These are phyloP conservation scores for Populus euphratica DNA, from an alignment of 345 rosid genomes.

Conservation along the genomic window DNA sequence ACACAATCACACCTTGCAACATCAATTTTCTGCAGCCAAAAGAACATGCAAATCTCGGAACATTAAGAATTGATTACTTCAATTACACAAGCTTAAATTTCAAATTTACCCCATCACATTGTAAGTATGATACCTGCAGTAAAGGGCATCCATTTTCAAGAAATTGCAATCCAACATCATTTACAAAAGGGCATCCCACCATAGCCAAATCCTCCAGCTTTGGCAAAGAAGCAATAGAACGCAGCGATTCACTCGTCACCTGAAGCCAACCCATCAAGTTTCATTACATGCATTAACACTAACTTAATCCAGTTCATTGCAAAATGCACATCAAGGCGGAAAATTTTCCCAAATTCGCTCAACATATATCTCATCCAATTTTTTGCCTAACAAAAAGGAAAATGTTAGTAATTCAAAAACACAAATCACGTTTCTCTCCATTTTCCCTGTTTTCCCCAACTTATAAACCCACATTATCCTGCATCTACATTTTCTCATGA, in stretches of 20 bases:
- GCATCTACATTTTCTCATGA: neutral
- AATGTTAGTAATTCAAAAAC: neutral
- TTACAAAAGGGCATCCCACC: slow-evolving; percentile 57
- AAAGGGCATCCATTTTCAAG: slow-evolving; percentile 63
- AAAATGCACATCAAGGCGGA: neutral
- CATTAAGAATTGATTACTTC: neutral
- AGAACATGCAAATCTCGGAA: neutral
- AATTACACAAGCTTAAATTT: neutral
- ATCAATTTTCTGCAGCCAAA: slow-evolving; percentile 50
- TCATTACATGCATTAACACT: slow-evolving; percentile 6
- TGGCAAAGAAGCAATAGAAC: slow-evolving; percentile 54
- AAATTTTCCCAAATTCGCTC: neutral
- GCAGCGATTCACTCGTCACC: slow-evolving; percentile 70
- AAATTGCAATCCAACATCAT: slow-evolving; percentile 58
- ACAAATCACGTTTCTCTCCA: neutral
- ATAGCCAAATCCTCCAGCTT: slow-evolving; percentile 61
- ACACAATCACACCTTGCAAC: slow-evolving; percentile 73
- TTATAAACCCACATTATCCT: neutral
- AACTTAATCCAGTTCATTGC: neutral
- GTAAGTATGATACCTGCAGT: slow-evolving; percentile 45
- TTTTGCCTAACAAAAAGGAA: neutral
- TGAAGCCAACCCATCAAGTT: slow-evolving; percentile 31
- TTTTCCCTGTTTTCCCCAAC: neutral
- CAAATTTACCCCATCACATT: neutral
- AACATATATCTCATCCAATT: neutral